Conservation (phyloP, 352 stramenopile species). For the Pythium brassicae region DNA sequence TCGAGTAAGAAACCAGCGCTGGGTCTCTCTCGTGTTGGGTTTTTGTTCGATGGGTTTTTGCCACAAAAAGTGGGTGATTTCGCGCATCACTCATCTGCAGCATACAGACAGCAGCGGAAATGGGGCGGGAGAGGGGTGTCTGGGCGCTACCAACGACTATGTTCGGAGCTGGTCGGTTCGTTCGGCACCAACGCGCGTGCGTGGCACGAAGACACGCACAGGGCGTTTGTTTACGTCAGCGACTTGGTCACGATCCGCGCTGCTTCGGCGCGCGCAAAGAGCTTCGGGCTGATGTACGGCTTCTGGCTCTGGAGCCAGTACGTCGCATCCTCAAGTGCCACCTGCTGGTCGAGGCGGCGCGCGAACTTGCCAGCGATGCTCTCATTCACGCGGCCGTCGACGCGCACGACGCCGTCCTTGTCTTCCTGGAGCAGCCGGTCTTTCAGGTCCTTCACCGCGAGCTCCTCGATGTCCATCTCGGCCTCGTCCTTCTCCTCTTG, state of each 20-base stretch:
- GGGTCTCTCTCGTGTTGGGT: background rate
- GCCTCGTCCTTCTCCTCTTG: constrained; percentile 82
- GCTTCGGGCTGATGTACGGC: constrained; percentile 76
- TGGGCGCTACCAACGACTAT: too few relatives aligned
- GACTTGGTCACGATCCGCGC: constrained; percentile 82
- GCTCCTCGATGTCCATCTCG: constrained; percentile 83
- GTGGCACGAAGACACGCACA: too few relatives aligned
- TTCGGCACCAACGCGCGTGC: too few relatives aligned
- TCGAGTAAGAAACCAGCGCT: constrained; percentile 33
- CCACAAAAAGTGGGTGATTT: too few relatives aligned
- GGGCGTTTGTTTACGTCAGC: constrained; percentile 39
- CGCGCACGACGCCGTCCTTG: constrained; percentile 58
- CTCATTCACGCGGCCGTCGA: constrained; percentile 82
- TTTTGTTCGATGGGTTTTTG: too few relatives aligned
- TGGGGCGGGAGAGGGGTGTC: too few relatives aligned
- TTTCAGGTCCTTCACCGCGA: constrained; percentile 81
- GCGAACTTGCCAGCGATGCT: constrained; percentile 57
- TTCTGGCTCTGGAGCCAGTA: constrained; percentile 85
- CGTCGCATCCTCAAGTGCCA: constrained; percentile 77
- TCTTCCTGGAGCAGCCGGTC: constrained; percentile 75
- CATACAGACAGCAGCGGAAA: too few relatives aligned
- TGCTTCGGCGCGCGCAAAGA: constrained; percentile 78
- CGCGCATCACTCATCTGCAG: too few relatives aligned
- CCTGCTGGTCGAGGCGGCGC: constrained; percentile 57
- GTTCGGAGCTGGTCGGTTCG: too few relatives aligned